Base-by-base conservation (phyloP, 202 grass and related monocot genomes). In the Alloteropsis angusta region DNA sequence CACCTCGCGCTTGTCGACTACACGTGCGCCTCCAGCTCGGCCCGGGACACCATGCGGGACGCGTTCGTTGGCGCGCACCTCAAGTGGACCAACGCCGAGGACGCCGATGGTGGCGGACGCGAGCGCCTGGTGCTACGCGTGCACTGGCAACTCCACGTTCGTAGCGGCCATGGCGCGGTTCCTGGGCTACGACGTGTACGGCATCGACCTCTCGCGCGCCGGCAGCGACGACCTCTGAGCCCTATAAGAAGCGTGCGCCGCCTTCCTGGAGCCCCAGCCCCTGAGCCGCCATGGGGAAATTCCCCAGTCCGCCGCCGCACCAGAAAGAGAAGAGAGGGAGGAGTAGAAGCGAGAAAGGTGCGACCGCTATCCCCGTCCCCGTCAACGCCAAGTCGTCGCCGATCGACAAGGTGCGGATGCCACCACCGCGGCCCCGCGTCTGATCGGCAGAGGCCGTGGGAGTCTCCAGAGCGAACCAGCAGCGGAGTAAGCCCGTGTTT, bases 91-190 rank as follows among this genome's bases (percentile, higher is more conserved):
- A 70, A 70, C 68, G 46, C 2, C 1, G 77, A 9, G 21, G 4
- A 16, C 25, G 70, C 12, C 1, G 76, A 41, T 30, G 28, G 28
- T 3, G 3, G 28, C 28, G 28, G 28, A 4, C 23, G 21, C 22
- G 68, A 80, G 0, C 66, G 57, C 6, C 65, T 97, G 10, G 89
- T 98, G 6, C 71, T 98, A 21, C 87, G 89, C 56, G 75, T 98
- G 47, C 55, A 97, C 94, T 60, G 94, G 94, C 46, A 97, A 97
- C 67, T 92, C 94, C 2, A 88, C 91, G 15, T 97, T 97, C 82
- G 91, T 87, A 6, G 91, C 94, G 0, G 94, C 94, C 59, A 97
- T 97, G 87, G 94, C 94, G 4, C 63, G 89, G 1, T 97, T 97
- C 82, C 49, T 97, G 7, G 72, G 85, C 7, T 97, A 92, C 89